Evolutionary conservation across 805 yeast species (phyloP).

Genomic region (Saccharomyces eubayanus): DNA sequence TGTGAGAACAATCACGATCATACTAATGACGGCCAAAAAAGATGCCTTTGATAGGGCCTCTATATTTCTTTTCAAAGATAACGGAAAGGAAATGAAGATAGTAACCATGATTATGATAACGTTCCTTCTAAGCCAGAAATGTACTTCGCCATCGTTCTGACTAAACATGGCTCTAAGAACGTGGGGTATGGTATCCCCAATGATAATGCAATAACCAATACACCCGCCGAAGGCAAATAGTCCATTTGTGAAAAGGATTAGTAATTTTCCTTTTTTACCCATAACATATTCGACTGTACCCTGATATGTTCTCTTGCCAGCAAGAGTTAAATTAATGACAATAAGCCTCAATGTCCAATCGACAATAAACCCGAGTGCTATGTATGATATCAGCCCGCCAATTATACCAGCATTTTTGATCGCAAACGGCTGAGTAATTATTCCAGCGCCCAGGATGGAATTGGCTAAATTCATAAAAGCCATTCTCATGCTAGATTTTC

Average conservation of each 20-base stretch:
- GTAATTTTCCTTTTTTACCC: constrained; percentile 61
- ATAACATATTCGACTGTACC: constrained; percentile 74
- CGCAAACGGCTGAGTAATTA: constrained; percentile 89
- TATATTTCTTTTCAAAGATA: constrained; percentile 72
- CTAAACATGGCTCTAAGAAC: constrained; percentile 64
- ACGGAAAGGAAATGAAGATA: constrained; percentile 67
- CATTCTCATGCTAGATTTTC: constrained; percentile 59
- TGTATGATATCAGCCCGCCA: constrained; percentile 59
- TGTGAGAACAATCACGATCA: constrained; percentile 67
- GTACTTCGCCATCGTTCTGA: constrained; percentile 17
- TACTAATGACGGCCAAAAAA: constrained; percentile 76
- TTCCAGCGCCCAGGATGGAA: constrained; percentile 91
- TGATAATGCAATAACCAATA: constrained; percentile 87
- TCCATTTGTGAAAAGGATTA: constrained; percentile 69
- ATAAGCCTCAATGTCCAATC: constrained; percentile 85
- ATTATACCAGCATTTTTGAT: constrained; percentile 69
- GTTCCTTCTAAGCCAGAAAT: constrained; percentile 37
- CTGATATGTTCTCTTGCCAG: constrained; percentile 73
- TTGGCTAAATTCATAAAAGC: constrained; percentile 98
- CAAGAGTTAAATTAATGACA: constrained; percentile 69
- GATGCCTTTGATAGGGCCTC: constrained; percentile 81
- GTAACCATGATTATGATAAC: constrained; percentile 66
- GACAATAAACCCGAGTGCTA: constrained; percentile 56
- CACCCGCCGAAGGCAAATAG: constrained; percentile 91
- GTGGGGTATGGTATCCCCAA: constrained; percentile 92